phyloP scores from a whole-genome alignment of 495 filamentous ascomycete genomes.

The Parathielavia appendiculata region DNA sequence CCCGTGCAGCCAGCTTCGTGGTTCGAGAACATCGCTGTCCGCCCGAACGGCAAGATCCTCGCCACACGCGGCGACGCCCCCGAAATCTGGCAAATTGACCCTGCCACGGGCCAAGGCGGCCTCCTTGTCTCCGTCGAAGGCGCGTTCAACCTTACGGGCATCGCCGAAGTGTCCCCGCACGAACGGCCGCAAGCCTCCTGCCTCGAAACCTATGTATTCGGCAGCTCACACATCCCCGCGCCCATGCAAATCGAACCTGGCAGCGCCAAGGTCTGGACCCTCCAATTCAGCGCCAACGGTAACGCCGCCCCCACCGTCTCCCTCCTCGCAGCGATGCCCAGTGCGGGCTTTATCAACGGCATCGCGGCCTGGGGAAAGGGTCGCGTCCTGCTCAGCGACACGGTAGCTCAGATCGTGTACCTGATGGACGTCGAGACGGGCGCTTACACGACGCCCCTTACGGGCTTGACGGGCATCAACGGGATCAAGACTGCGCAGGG shows the following conservation, averaged over 20 bases:
- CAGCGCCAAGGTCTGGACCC: conserved; percentile 38
- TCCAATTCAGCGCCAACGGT: conserved; percentile 28
- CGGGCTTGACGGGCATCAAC: conserved; percentile 36
- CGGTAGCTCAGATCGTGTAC: conserved; percentile 13
- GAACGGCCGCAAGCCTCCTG: not conserved
- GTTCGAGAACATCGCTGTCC: conserved; percentile 34
- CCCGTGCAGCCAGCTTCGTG: conserved; percentile 14
- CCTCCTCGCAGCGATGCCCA: conserved; percentile 35
- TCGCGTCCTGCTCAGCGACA: conserved; percentile 31
- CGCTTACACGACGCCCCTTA: conserved; percentile 10
- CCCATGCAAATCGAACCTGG: conserved; percentile 26
- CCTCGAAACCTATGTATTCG: conserved; percentile 40
- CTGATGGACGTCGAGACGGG: conserved; percentile 14
- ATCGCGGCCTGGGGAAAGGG: conserved; percentile 24
- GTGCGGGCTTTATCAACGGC: conserved; percentile 40
- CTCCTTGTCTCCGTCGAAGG: conserved; percentile 34
- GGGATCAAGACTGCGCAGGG: conserved; percentile 30
- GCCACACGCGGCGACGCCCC: conserved; percentile 8
- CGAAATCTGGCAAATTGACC: conserved; percentile 39
- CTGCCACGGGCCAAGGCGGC: conserved; percentile 27
- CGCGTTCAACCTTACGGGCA: conserved; percentile 38
- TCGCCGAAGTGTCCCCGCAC: conserved; percentile 35
- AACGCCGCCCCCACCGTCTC: conserved; percentile 1
- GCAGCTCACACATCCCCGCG: conserved; percentile 37
- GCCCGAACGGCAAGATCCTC: conserved; percentile 20